Evolutionary conservation across 2,329 filamentous ascomycete genomes (phyloP), one percentile per base, ranked within the genome.

Genomic region (Cladorrhinum sp.): DNA sequence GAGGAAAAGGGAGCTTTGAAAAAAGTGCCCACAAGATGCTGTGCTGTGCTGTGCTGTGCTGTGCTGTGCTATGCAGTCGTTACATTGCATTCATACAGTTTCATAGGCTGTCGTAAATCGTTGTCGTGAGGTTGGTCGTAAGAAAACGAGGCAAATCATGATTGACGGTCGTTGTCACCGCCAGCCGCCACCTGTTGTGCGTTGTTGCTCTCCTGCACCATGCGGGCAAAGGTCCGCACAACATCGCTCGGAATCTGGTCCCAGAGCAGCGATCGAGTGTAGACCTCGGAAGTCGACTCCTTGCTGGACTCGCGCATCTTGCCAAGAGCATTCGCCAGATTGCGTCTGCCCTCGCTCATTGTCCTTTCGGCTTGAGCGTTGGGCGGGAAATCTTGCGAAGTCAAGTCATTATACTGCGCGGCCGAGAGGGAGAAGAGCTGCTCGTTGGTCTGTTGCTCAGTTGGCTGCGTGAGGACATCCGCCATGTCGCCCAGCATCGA

Each of bases 181-280:
- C 66, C 76, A 62, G 60, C 60, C 24, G 41, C 41, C 8, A 22
- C 41, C 16, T 45, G 41, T n/a, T 63, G 59, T 50, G 67, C 66
- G 50, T 63, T 78, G 75, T 82, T 88, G 76, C 84, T 88, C 71
- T 95, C 90, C 65, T 89, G 86, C 68, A 96, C 90, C 84, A 96
- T 92, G 76, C 91, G 90, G 70, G 90, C 91, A 79, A 98, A 98
- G 73, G 93, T 92, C 68, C 88, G 86, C 57, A 99, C 92, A 53
- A 98, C 92, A 66, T 98, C 92, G 68, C 86, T 84, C 13, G 95
- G 93, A 68, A 98, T 93, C 75, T 93, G 91, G 71, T 97, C 92
- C 91, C 92, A 96, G 60, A 98, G 86, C 63, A 98, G 82, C 64
- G 92, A 96, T 60, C 93, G 85, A 32, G 93, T 96, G 78, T 96